Base-by-base conservation (phyloP, 495 filamentous ascomycete genomes). In the Lineolata rhizophorae region DNA sequence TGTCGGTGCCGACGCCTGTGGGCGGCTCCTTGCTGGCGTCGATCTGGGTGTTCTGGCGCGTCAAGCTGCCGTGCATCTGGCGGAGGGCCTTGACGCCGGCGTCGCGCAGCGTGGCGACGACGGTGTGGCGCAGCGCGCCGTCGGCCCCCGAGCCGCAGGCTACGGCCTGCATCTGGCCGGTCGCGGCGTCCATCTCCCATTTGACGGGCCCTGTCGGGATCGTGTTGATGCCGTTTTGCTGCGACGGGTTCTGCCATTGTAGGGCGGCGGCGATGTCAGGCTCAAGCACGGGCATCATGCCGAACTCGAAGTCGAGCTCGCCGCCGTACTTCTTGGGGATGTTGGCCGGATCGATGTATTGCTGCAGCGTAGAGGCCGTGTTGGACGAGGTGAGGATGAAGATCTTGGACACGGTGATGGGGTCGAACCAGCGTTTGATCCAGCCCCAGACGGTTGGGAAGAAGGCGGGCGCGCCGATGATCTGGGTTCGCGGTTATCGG, bases 381-480 rank as follows among this genome's bases (percentile, higher is more conserved):
- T 87, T 72, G 20, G 62, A 43, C 15, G 67, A 53, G 31, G 60
- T 61, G 35, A 91, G 65, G 40, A 93, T 82, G 49, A 91, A 85
- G 45, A 93, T 91, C 55, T 93, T 91, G 38, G 76, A 82, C 2
- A 81, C 79, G 28, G 83, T 93, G 35, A 76, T 75, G 17, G 83
- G 83, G 54, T 93, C 83, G 48, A 91, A 91, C 83, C 83, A 93
- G 46, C 72, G 70, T 59, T 91, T 90, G 53, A 90, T 74, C 83
- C 83, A 91, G 39, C 76, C 66, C 83, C 83, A 91, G 31, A 93
- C 78, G 8, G 82, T 90, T 18, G 77, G 77, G 56, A 93, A 93
- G 62, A 90, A 93, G 27, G 67, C 60, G 3, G 83, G 83, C 1
- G 83, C 83, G 28, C 81, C 80, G 38, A 93, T 76, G 45, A 93